A percentile compares a stretch with the other conserved stretches of the same genome.
These are phyloP conservation scores for Poronia punctata DNA, from an alignment of 495 filamentous ascomycete species.

Conservation along the genomic window DNA sequence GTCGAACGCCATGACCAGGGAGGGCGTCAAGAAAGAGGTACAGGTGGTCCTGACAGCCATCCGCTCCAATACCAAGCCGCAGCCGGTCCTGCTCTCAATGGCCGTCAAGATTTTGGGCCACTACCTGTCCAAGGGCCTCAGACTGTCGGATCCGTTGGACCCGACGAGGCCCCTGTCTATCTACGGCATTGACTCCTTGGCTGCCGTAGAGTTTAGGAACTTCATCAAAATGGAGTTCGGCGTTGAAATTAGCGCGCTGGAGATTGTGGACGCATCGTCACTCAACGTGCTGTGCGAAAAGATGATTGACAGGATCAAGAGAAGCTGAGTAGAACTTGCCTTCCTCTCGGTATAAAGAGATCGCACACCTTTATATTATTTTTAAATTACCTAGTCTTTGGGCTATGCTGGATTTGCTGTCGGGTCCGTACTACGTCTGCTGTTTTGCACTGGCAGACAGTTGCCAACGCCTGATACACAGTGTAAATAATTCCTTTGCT, in stretches of 20 bases:
- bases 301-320: too few species aligned
- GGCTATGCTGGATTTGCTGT: too few species aligned
- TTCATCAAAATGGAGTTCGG: slow-evolving; percentile 35
- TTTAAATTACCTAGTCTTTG: too few species aligned
- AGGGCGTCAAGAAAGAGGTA: not conserved
- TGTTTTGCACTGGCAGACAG: too few species aligned
- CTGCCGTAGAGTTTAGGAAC: slow-evolving; percentile 42
- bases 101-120: not conserved
- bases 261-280: slow-evolving; percentile 21
- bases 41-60: not conserved
- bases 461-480: too few species aligned
- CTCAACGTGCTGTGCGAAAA: too few species aligned
- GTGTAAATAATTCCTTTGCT: too few species aligned
- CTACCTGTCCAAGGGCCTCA: slow-evolving; percentile 5
- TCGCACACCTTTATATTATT: too few species aligned
- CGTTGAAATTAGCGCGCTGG: slow-evolving; percentile 42
- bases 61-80: not conserved
- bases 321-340: too few species aligned
- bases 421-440: too few species aligned
- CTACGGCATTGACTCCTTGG: slow-evolving; percentile 45
- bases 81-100: not conserved
- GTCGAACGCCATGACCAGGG: too few species aligned
- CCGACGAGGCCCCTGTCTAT: slow-evolving; percentile 29
- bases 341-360: too few species aligned
- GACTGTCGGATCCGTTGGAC: slow-evolving; percentile 36